Conservation (phyloP, 2,329 filamentous ascomycete genomes). For the Diaporthe nobilis region DNA sequence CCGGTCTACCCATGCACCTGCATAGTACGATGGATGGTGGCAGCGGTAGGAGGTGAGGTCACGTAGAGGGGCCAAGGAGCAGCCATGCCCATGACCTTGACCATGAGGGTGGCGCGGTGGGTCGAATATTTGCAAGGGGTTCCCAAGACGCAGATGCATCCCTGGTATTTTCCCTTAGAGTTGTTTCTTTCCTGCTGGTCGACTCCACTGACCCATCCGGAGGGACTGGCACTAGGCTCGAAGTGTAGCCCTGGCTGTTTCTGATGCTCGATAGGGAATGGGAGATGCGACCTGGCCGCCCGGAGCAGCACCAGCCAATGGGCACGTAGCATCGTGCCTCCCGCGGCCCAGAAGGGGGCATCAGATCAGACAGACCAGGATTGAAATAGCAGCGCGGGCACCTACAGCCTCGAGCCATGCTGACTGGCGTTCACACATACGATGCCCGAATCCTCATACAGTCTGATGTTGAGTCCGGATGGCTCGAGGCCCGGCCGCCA, state of each 20-base stretch:
- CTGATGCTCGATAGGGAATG: slow-evolving; percentile 32
- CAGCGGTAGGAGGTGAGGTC: slow-evolving; percentile 33
- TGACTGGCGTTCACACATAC: neutral
- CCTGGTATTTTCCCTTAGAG: slow-evolving; percentile 33
- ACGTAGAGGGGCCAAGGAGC: slow-evolving; percentile 23
- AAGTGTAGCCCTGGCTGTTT: slow-evolving; percentile 30
- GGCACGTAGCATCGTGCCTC: neutral
- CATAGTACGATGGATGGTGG: slow-evolving; percentile 11
- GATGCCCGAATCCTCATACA: slow-evolving; percentile 5
- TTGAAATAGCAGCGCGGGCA: slow-evolving; percentile 39
- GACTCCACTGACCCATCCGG: slow-evolving; percentile 25
- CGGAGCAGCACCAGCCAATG: slow-evolving; percentile 23
- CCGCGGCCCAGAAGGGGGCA: neutral
- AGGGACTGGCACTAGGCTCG: slow-evolving; percentile 26
- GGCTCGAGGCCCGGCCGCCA: slow-evolving; percentile 8
- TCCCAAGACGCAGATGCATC: slow-evolving; percentile 28
- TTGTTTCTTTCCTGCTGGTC: slow-evolving; percentile 33
- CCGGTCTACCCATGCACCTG: slow-evolving; percentile 11
- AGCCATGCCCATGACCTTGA: slow-evolving; percentile 33
- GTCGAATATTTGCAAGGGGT: slow-evolving; percentile 32
- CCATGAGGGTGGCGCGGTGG: slow-evolving; percentile 35
- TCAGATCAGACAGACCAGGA: slow-evolving; percentile 11
- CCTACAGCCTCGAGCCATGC: slow-evolving; percentile 13
- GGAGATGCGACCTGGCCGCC: slow-evolving; percentile 15
- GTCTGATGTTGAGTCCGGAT: slow-evolving; percentile 13